Evolutionary conservation across 768 basidiomycete genomes (phyloP).

Genomic region (Melanogaster broomeanus): DNA sequence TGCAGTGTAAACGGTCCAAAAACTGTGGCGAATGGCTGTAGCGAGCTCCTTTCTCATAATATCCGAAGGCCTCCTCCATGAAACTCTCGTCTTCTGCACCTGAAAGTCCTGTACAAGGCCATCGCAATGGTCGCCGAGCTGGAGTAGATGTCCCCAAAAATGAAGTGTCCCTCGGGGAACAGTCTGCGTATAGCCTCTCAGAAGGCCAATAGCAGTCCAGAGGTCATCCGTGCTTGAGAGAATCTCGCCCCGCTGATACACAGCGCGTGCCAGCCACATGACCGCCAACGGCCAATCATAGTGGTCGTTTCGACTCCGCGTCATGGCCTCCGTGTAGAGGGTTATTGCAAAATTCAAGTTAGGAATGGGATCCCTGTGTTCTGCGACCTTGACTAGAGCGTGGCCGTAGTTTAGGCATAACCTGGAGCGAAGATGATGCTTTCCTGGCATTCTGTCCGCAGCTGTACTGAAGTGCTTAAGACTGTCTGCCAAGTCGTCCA

Average conservation of each 20-base stretch:
- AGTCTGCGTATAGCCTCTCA: background rate
- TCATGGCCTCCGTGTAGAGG: constrained; percentile 5
- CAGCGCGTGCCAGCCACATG: constrained; percentile 2
- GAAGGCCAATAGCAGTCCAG: background rate
- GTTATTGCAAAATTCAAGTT: constrained; percentile 1
- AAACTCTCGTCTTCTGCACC: background rate
- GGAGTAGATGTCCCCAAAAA: background rate
- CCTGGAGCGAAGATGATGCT: constrained; percentile 2
- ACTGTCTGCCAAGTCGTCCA: constrained; percentile 15
- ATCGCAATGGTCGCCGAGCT: background rate
- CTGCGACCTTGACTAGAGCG: constrained; percentile 7
- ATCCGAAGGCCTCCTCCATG: constrained; percentile 15
- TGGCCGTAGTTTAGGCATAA: constrained; percentile 14
- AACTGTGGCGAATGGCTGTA: constrained; percentile 1
- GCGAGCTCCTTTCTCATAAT: constrained; percentile 13
- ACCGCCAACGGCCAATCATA: background rate
- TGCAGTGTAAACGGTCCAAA: constrained; percentile 6
- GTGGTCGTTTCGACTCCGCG: constrained; percentile 13
- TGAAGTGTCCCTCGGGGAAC: constrained; percentile 12
- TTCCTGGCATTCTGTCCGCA: constrained; percentile 10
- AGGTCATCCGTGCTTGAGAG: background rate
- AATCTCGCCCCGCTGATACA: background rate
- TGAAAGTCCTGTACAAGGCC: background rate
- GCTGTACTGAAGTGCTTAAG: constrained; percentile 12
- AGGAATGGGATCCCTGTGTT: background rate